Evolutionary conservation across 345 rosid genomes (phyloP).

Genomic region (Barbarea vulgaris): DNA sequence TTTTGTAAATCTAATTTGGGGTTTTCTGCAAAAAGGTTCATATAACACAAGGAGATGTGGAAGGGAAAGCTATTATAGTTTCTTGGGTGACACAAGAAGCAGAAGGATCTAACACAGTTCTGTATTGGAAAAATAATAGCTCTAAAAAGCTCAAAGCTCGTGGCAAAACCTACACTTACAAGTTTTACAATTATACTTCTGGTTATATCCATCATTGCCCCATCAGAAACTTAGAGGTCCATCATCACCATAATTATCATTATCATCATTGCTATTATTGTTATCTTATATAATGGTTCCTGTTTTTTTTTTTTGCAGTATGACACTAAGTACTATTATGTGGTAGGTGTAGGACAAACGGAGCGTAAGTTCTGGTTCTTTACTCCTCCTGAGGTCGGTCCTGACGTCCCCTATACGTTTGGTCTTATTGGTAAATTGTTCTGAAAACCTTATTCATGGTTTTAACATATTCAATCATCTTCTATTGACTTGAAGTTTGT

Average conservation of each 20-base stretch:
- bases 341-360: constrained; percentile 55
- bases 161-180: constrained; percentile 59
- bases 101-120: constrained; percentile 61
- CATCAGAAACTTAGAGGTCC: constrained; percentile 67
- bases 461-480: not conserved
- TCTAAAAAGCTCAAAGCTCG: constrained; percentile 45
- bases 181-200: constrained; percentile 66
- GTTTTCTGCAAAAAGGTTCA: constrained; percentile 49
- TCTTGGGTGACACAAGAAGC: constrained; percentile 88
- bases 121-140: constrained; percentile 68
- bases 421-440: constrained; percentile 53
- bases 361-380: constrained; percentile 62
- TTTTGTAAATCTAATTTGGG: not conserved
- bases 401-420: constrained; percentile 71
- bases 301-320: constrained; percentile 45
- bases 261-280: not conserved
- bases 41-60: constrained; percentile 91
- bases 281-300: constrained; percentile 13
- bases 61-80: constrained; percentile 75
- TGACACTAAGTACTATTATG: constrained; percentile 63
- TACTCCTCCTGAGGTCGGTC: constrained; percentile 71
- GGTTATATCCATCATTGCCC: constrained; percentile 87
- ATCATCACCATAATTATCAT: not conserved
- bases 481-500: constrained; percentile 8
- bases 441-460: constrained; percentile 1